phyloP scores from a whole-genome alignment of 2,329 filamentous ascomycete genomes.

The Immersiporthe knoxdaviesiana region DNA sequence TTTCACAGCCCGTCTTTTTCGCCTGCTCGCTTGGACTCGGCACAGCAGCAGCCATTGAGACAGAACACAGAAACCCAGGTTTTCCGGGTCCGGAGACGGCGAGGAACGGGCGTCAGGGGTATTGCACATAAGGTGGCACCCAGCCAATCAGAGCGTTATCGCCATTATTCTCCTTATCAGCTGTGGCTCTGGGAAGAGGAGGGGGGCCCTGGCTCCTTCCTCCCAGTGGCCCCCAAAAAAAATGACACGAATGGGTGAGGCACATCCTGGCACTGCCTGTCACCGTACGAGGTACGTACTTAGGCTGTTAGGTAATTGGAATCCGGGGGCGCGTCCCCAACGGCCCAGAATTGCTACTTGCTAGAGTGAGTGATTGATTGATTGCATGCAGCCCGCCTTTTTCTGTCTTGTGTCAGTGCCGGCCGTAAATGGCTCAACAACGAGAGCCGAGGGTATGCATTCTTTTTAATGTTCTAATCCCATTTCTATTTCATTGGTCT shows the following conservation, averaged over 20 bases:
- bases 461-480: neutral
- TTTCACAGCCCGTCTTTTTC: neutral
- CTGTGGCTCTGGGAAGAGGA: neutral
- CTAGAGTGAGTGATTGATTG: too few relatives aligned
- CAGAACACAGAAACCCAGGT: too few relatives aligned
- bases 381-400: neutral
- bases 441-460: neutral
- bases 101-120: neutral
- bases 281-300: neutral
- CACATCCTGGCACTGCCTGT: too few relatives aligned
- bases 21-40: neutral
- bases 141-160: neutral
- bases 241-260: neutral
- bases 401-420: neutral
- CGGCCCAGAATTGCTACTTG: neutral
- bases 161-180: neutral
- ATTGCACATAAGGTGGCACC: neutral
- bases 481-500: neutral
- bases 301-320: constrained; percentile 1
- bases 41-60: too few relatives aligned
- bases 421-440: constrained; percentile 3
- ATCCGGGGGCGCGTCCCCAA: neutral
- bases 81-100: neutral
- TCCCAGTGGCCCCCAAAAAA: too few relatives aligned
- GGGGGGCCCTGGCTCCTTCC: neutral